phyloP scores from a whole-genome alignment of 768 basidiomycete species.

The Tulasnella calospora region DNA sequence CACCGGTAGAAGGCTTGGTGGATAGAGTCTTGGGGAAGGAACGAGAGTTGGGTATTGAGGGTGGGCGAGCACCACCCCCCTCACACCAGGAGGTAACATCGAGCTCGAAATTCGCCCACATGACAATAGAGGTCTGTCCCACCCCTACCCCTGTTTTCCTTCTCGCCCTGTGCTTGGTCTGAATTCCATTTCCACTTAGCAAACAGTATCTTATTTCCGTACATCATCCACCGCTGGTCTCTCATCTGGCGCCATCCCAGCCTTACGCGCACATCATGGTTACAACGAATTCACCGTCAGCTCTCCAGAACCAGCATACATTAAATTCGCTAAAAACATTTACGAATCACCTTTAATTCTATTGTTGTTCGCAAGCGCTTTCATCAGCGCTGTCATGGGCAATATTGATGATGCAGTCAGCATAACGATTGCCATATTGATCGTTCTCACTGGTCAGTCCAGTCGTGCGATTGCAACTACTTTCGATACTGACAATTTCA shows the following conservation, averaged over 20 bases:
- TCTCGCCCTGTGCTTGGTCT: neutral
- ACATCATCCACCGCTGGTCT: constrained; percentile 63
- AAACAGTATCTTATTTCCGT: constrained; percentile 65
- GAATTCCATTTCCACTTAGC: constrained; percentile 42
- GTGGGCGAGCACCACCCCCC: constrained; percentile 32
- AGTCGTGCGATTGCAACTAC: neutral
- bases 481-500: neutral
- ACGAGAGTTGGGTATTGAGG: constrained; percentile 35
- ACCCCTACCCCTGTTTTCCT: neutral
- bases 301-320: constrained; percentile 67
- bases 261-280: constrained; percentile 63
- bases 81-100: constrained; percentile 5
- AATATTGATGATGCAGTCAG: constrained; percentile 92
- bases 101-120: constrained; percentile 25
- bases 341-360: constrained; percentile 93
- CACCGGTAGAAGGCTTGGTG: constrained; percentile 45
- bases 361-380: constrained; percentile 82
- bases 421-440: constrained; percentile 85
- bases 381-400: constrained; percentile 88
- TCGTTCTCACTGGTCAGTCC: constrained; percentile 80
- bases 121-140: constrained; percentile 21
- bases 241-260: constrained; percentile 54
- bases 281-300: constrained; percentile 93
- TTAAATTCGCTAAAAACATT: constrained; percentile 93
- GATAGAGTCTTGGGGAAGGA: constrained; percentile 38